These are phyloP conservation scores for Sporisorium reilianum DNA, from an alignment of 1,284 basidiomycete species.

Conservation along the genomic window DNA sequence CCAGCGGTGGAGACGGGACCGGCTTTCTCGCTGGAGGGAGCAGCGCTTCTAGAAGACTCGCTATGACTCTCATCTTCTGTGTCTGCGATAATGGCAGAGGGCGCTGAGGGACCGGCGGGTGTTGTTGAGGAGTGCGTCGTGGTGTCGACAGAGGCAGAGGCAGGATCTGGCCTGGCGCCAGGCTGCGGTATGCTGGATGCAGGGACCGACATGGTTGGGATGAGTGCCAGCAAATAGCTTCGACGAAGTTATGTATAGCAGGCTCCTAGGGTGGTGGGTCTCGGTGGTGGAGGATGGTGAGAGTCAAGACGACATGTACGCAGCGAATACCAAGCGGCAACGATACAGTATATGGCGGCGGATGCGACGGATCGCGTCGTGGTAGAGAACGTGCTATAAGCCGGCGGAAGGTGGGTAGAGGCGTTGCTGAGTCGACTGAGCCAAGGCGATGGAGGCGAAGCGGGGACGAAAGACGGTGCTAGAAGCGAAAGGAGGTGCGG, in stretches of 20 bases:
- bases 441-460: background rate
- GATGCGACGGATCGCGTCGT: background rate
- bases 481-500: background rate
- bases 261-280: background rate
- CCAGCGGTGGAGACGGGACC: conserved; percentile 14
- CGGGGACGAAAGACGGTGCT: background rate
- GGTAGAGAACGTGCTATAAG: background rate
- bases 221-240: background rate
- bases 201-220: conserved; percentile 6
- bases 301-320: conserved; percentile 2
- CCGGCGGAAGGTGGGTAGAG: background rate
- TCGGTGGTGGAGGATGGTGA: background rate
- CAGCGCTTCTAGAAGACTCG: conserved; percentile 34
- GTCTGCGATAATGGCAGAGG: conserved; percentile 11
- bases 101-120: background rate
- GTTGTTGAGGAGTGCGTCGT: conserved; percentile 4
- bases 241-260: background rate
- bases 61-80: conserved; percentile 39
- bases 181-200: conserved; percentile 5
- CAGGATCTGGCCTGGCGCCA: background rate
- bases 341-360: background rate
- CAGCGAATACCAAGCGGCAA: too few relatives aligned
- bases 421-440: background rate
- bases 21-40: conserved; percentile 27
- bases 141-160: background rate